phyloP scores from a whole-genome alignment of 495 filamentous ascomycete species.

The Penicillium dipodomyicola region DNA sequence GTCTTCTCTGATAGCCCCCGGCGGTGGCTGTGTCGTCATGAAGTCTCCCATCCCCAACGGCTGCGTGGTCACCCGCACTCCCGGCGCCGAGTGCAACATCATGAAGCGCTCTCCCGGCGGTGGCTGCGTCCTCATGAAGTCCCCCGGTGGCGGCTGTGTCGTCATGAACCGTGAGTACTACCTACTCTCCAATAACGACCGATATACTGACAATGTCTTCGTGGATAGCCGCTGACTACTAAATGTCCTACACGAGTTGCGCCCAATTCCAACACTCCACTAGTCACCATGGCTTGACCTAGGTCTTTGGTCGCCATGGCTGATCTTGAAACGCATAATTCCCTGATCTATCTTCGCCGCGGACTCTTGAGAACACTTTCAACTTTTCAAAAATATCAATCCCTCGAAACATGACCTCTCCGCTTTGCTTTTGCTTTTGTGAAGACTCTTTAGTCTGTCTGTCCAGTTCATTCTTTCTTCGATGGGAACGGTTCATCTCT shows the following conservation, averaged over 20 bases:
- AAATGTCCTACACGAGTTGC: conserved; percentile 20
- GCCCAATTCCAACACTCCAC: conserved; percentile 9
- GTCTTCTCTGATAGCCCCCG: conserved; percentile 30
- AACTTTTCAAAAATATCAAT: conserved; percentile 12
- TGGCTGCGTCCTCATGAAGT: conserved; percentile 8
- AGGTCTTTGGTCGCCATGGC: conserved; percentile 2
- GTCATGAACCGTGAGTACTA: conserved; percentile 7
- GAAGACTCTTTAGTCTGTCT: conserved; percentile 20
- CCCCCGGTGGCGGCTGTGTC: conserved; percentile 10
- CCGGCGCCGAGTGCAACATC: not conserved
- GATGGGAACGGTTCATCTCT: not conserved
- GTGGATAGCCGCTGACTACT: conserved; percentile 4
- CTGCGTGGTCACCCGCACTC: not conserved
- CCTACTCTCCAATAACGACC: not conserved
- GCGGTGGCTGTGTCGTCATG: conserved; percentile 23
- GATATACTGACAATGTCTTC: not conserved
- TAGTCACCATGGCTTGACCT: conserved; percentile 11
- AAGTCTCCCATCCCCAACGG: not conserved
- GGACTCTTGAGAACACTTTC: not conserved
- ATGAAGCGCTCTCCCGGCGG: conserved; percentile 8
- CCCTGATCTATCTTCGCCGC: not conserved
- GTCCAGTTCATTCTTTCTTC: conserved; percentile 14
- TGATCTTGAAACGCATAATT: conserved; percentile 7
- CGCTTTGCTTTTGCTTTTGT: conserved; percentile 11
- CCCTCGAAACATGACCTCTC: conserved; percentile 12